Evolutionary conservation across 306 rosid genomes (phyloP), one percentile per base, ranked within the genome.

Genomic region (Cicer cuneatum): DNA sequence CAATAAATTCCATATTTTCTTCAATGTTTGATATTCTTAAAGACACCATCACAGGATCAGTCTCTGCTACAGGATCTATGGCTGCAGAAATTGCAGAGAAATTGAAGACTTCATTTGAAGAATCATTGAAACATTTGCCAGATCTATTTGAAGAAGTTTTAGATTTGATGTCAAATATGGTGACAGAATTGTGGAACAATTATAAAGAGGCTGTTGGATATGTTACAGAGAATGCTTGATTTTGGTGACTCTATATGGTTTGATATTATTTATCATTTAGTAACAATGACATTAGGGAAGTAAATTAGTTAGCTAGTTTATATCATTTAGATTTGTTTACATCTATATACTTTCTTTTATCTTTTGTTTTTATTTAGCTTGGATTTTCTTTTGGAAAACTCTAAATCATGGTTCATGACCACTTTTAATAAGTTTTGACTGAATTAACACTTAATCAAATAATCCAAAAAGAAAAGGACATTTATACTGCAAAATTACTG

Each of bases 191-290:
- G 69, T 88, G 88, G 90, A 80, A 82, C 12, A 85, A 74, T 54
- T 86, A 10, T 56, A 82, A 53, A 75, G 86, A 81, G 8, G 92
- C 89, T 74, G 37, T 85, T 5, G 90, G 74, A 49, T 85, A 82
- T 84, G 86, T 88, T 5, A 48, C 52, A 0, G 82, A 80, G 52
- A 84, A 84, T 61, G 66, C 82, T 52, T 78, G 83, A 83, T 18
- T 10, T 59, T 61, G 1, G 18, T 67, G 11, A 12, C 10, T 80
- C 10, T 80, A 1, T 38, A 7, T 49, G 69, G 58, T 66, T 58
- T 72, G 13, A 6, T 40, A 10, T 38, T 38, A 10, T n/a, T 60
- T 37, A 15, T 68, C 10, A 60, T 70, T 41, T 18, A 7, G 51
- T 53, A 52, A 70, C 49, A 60, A 2, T 33, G 35, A 29, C 35